phyloP scores from a whole-genome alignment of 108 stramenopile genomes.

The Cyclotella sp. region DNA sequence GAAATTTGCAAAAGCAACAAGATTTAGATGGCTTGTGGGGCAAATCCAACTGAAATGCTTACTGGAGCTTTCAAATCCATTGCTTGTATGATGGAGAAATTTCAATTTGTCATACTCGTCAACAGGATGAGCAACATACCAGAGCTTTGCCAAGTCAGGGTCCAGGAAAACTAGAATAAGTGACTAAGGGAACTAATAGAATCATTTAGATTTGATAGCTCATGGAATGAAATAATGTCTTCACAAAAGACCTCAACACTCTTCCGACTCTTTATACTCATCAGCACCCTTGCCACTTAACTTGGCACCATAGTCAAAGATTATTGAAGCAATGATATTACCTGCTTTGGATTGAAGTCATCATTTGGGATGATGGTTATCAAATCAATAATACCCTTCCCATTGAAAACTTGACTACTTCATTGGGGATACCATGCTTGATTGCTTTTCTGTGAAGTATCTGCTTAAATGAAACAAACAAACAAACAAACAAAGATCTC shows the following conservation, averaged over 20 bases:
- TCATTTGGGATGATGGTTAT: constrained; percentile 14
- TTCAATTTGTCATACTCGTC: not conserved
- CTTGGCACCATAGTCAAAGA: not conserved
- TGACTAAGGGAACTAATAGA: not conserved
- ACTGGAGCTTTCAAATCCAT: constrained; percentile 5
- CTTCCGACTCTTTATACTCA: not conserved
- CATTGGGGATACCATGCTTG: constrained; percentile 3
- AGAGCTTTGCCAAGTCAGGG: not conserved
- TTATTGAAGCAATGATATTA: not conserved
- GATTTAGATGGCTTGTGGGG: constrained; percentile 26
- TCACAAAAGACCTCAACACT: not conserved
- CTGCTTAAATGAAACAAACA: too few relatives aligned
- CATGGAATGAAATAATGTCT: not conserved
- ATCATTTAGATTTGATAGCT: not conserved
- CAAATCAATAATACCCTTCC: not conserved
- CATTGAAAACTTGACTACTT: constrained; percentile 4
- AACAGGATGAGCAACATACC: constrained; percentile 1
- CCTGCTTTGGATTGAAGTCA: not conserved
- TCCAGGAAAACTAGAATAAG: constrained; percentile 10
- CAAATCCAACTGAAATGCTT: constrained; percentile 16
- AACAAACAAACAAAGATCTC: not conserved
- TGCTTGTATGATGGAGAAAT: not conserved
- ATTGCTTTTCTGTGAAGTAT: constrained; percentile 2
- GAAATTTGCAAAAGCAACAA: constrained; percentile 4
- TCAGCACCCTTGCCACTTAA: not conserved